Conservation (phyloP, 495 filamentous ascomycete genomes). For the Penicillium bovifimosum region DNA sequence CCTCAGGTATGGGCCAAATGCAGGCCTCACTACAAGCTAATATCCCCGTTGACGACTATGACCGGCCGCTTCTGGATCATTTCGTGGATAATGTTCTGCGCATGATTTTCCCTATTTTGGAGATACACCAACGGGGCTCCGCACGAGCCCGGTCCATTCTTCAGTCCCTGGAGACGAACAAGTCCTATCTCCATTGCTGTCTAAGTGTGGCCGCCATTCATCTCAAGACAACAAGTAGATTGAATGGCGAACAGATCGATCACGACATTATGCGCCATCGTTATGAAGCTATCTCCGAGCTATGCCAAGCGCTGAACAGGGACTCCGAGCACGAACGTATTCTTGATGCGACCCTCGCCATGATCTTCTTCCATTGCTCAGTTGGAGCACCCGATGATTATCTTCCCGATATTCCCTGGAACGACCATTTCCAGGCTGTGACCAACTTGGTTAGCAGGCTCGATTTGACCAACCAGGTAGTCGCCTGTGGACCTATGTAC, state of each 20-base stretch:
- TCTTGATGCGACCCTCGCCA: slow-evolving; percentile 87
- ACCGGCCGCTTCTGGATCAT: slow-evolving; percentile 82
- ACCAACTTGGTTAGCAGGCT: slow-evolving; percentile 77
- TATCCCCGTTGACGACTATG: slow-evolving; percentile 84
- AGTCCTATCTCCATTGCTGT: slow-evolving; percentile 91
- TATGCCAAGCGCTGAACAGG: slow-evolving; percentile 74
- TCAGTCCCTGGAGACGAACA: slow-evolving; percentile 80
- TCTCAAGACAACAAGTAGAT: slow-evolving; percentile 67
- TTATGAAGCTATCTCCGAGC: slow-evolving; percentile 76
- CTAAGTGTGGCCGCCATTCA: slow-evolving; percentile 94
- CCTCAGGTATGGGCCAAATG: slow-evolving; percentile 17
- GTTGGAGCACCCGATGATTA: slow-evolving; percentile 81
- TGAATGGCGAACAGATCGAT: slow-evolving; percentile 73
- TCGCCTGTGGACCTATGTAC: slow-evolving; percentile 46
- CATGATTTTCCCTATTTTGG: slow-evolving; percentile 84
- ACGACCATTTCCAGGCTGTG: slow-evolving; percentile 91
- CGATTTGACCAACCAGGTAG: slow-evolving; percentile 65
- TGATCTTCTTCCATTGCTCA: slow-evolving; percentile 96
- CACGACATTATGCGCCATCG: slow-evolving; percentile 91
- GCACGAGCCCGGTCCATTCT: slow-evolving; percentile 75
- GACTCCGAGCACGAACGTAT: slow-evolving; percentile 83
- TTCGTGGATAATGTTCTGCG: slow-evolving; percentile 85
- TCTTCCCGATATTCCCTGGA: slow-evolving; percentile 93
- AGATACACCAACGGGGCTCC: slow-evolving; percentile 77
- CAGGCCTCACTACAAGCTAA: slow-evolving; percentile 53